Evolutionary conservation across 2,329 filamentous ascomycete genomes (phyloP).

Genomic region (Elsinoe arachidis): DNA sequence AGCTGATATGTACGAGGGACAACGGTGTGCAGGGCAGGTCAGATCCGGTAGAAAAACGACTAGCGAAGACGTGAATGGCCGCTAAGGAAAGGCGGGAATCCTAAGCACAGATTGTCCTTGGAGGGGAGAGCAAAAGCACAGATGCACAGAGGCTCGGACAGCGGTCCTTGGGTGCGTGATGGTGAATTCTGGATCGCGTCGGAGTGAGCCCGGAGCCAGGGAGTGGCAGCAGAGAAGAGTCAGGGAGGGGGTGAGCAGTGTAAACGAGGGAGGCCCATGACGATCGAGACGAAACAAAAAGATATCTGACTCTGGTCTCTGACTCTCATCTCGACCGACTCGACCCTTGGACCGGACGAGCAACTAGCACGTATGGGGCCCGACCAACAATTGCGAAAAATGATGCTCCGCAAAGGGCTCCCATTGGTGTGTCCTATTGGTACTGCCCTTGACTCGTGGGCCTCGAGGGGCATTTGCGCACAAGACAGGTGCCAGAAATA

Average conservation of each 20-base stretch:
- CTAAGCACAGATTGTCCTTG: neutral
- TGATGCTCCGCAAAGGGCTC: neutral
- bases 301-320: conserved; percentile 9
- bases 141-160: conserved; percentile 8
- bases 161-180: neutral
- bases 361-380: conserved; percentile 1
- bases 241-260: conserved; percentile 10
- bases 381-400: conserved; percentile 10
- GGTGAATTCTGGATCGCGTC: conserved; percentile 12
- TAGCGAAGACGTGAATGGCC: conserved; percentile 14
- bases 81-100: conserved; percentile 12
- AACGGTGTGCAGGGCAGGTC: conserved; percentile 20
- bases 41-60: conserved; percentile 13
- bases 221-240: neutral
- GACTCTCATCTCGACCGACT: conserved; percentile 1
- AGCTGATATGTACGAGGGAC: conserved; percentile 37
- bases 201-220: conserved; percentile 12
- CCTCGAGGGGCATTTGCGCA: neutral
- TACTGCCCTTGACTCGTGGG: neutral
- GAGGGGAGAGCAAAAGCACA: neutral
- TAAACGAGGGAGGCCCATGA: conserved; percentile 10
- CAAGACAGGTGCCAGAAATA: too few relatives aligned
- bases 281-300: conserved; percentile 11
- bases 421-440: neutral
- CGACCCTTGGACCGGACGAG: conserved; percentile 1